Base-by-base conservation (phyloP, 768 basidiomycete species). In the Boletellus ananiceps region DNA sequence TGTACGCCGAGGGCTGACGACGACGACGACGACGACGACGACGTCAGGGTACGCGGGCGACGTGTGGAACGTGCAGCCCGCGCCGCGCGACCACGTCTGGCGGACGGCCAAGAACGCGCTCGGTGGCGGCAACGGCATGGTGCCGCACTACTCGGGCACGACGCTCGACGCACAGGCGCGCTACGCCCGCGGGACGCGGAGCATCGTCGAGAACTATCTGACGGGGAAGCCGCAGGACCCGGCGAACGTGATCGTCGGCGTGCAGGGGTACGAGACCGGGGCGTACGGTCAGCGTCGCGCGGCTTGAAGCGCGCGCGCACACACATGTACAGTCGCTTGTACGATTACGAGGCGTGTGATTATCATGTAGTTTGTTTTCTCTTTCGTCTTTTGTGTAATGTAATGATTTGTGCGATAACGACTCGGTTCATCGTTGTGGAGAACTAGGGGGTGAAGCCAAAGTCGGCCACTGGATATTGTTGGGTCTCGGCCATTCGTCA, bases 61-160 rank as follows among this genome's bases (percentile, higher is more conserved):
- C 69, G 88, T 91, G 36, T 89, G 88, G 90, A 80, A 89, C 58
- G 82, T 86, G 42, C 90, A 93, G 63, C 91, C 92, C 36, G 83
- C 91, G 11, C 88, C 89, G 4, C 79, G 75, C 58, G 86, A 92
- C 65, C 92, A 94, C 70, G 69, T 84, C 32, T 93, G 88, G 92
- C 78, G 91, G 50, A 82, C 78, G 14, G 77, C 83, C 75, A 84
- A 85, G 71, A 88, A 90, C 73, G 79, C 82, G 25, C 77, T 87
- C 9, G 84, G 83, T 16, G 88, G 80, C 52, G 91, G 90, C 27
- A 93, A 93, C 69, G 90, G 86, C 58, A 92, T 93, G 80, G 85
- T 88, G 5, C 83, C 87, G 15, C 86, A 88, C 62, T 89, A 88
- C 71, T 88, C 85, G 59, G 89, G 90, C 42, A 91, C 88, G 8